Evolutionary conservation across 768 basidiomycete species (phyloP), one percentile per base, ranked within the genome.

Genomic region (Tubosaeta sp.): DNA sequence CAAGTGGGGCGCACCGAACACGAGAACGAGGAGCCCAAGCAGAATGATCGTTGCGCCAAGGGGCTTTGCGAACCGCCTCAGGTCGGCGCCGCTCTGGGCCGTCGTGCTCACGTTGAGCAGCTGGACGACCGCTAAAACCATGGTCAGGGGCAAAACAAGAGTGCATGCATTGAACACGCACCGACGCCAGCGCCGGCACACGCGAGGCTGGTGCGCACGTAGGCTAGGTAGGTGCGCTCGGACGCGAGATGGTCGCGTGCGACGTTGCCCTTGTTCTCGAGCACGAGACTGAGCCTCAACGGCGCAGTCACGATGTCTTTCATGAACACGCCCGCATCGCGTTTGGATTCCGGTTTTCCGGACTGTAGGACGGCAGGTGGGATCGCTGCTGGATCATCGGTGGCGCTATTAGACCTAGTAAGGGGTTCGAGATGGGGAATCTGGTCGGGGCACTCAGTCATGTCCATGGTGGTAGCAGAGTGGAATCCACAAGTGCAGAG

Each of bases 231-330:
- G 2, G 83, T 84, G 42, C 83, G 70, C 57, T 84, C 83, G 14
- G 76, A 79, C 2, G 83, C 83, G 1, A 84, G 69, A 57, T 85
- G 83, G 56, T 85, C 83, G 10, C 83, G 74, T 8, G 83, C 83
- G 3, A 82, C 80, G 55, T 77, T 83, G 9, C 83, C 83, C 19
- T 74, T 73, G 61, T 84, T 84, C 59, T 82, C 75, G 29, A 84
- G 67, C 2, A 69, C 63, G 49, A 76, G 58, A 18, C 61, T 55
- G 58, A 68, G 59, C 34, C 46, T 60, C 4, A 58, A 29, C 6
- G 59, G 49, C 12, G 49, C 40, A 0, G 46, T 48, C n/a, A 49
- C n/a, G n/a, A n/a, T 3, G 11, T 46, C 25, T 39, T 21, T 47
- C 24, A 57, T 40, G n/a, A 48, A 10, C 16, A 49, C 39, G 1